Evolutionary conservation across 2,329 filamentous ascomycete species (phyloP).

Genomic region (Didymella pinodella): DNA sequence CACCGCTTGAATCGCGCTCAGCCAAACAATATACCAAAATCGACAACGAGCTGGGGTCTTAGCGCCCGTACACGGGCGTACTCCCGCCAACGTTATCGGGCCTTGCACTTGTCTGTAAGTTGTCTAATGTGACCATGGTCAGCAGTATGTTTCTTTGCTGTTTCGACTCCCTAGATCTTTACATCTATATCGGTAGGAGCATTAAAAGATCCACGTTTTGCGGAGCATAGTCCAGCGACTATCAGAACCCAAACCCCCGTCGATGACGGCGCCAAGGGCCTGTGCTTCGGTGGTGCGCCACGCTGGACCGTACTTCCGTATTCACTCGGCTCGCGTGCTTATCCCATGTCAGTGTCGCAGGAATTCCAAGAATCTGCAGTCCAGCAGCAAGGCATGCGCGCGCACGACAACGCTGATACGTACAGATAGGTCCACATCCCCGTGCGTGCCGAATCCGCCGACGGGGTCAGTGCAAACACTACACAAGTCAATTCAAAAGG

Average conservation of each 20-base stretch:
- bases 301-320: conserved; percentile 4
- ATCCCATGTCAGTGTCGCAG: background rate
- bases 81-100: conserved; percentile 6
- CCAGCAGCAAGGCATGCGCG: conserved; percentile 6
- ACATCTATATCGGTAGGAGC: conserved; percentile 12
- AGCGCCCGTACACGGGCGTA: conserved; percentile 10
- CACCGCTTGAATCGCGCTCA: conserved; percentile 7
- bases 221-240: conserved; percentile 10
- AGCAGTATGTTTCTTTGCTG: background rate
- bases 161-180: background rate
- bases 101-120: background rate
- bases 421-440: background rate
- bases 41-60: conserved; percentile 1
- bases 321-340: conserved; percentile 9
- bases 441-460: background rate
- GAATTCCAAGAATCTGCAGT: conserved; percentile 10
- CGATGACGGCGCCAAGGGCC: conserved; percentile 18
- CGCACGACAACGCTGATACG: background rate
- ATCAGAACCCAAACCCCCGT: conserved; percentile 10
- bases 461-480: too few species aligned
- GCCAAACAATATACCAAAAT: conserved; percentile 7
- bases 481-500: too few species aligned
- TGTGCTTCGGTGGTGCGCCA: conserved; percentile 2
- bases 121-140: background rate
- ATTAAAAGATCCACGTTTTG: conserved; percentile 8